A percentile compares a stretch with the other conserved stretches of the same genome.
phyloP scores from a whole-genome alignment of 176 grass and related monocot genomes.

The Alopecurus myosuroides region DNA sequence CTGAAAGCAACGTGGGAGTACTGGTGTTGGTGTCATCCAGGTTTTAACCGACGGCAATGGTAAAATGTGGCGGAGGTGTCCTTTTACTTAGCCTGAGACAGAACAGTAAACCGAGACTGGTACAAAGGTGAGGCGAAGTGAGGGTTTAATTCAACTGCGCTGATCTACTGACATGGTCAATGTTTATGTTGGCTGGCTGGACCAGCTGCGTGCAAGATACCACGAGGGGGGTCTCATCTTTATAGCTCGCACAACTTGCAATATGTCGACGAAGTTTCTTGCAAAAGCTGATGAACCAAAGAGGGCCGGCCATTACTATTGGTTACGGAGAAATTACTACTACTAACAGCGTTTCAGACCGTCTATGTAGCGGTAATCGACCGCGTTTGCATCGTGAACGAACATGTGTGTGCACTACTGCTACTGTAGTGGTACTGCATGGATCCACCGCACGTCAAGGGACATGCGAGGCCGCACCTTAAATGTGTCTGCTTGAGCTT shows the following conservation, averaged over 20 bases:
- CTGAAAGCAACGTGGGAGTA: no score
- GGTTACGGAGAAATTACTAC: background rate
- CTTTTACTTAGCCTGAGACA: background rate
- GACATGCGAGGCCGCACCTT: conserved; percentile 13
- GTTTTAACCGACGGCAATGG: no score
- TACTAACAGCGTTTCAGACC: no score
- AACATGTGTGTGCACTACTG: background rate
- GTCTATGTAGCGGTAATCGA: no score
- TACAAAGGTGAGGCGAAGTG: background rate
- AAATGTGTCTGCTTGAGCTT: conserved; percentile 22
- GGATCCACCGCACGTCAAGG: background rate
- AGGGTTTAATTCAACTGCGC: conserved; percentile 26
- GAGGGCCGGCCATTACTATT: no score
- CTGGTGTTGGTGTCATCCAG: no score
- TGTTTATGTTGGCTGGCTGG: conserved; percentile 23
- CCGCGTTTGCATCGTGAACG: background rate
- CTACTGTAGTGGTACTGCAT: background rate
- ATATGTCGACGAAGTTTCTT: background rate
- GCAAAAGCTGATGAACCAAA: background rate
- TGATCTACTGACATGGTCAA: conserved; percentile 42
- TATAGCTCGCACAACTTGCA: background rate
- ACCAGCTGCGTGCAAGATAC: conserved; percentile 2
- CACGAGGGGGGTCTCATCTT: conserved; percentile 23
- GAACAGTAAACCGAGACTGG: conserved; percentile 17
- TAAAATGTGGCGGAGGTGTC: background rate